These are phyloP conservation scores for Alopecurus myosuroides DNA, from an alignment of 176 grass and related monocot genomes.

Conservation along the genomic window DNA sequence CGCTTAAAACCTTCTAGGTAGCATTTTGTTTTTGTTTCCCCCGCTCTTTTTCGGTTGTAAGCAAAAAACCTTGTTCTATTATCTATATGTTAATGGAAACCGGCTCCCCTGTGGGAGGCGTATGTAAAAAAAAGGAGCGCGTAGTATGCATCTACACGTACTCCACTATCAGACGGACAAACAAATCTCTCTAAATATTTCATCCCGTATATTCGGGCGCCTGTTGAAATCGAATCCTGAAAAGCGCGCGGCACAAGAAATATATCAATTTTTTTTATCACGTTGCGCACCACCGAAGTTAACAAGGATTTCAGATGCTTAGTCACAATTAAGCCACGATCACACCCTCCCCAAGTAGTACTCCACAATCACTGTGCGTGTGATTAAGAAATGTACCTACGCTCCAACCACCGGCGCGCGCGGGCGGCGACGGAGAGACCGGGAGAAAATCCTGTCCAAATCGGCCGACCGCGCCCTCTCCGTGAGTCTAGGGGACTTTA, in stretches of 20 bases:
- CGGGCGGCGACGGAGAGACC: background rate
- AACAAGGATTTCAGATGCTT: background rate
- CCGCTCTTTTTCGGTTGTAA: no score
- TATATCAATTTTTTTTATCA: background rate
- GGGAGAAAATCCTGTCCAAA: slow-evolving; percentile 2
- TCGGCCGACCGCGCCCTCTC: background rate
- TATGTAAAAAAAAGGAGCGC: no score
- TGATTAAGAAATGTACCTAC: background rate
- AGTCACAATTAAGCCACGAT: slow-evolving; percentile 15
- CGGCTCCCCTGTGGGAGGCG: no score
- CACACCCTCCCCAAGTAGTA: background rate
- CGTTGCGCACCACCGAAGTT: background rate
- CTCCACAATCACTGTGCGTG: background rate
- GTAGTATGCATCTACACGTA: background rate
- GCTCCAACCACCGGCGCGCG: background rate
- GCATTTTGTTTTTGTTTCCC: no score
- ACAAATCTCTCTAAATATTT: background rate
- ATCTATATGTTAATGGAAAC: no score
- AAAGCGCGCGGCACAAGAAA: background rate
- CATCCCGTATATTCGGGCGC: background rate
- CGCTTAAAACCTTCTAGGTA: no score
- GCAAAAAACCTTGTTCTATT: no score
- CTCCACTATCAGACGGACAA: background rate
- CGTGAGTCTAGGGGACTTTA: background rate
- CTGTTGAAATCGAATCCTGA: background rate